Conservation (phyloP, 768 basidiomycete species). For the Ramaria rubella region DNA sequence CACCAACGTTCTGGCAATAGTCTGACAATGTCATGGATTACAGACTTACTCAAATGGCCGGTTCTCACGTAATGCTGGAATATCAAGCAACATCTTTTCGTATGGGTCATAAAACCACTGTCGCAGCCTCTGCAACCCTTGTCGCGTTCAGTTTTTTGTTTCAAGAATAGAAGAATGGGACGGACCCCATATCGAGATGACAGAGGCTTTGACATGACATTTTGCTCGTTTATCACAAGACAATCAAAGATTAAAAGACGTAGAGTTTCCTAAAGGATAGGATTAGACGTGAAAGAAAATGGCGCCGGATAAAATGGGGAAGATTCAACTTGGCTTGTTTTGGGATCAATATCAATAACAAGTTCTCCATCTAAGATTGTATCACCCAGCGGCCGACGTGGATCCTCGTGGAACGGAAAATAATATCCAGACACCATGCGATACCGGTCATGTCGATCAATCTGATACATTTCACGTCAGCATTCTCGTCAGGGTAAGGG, state of each 20-base stretch:
- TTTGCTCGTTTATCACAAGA: slow-evolving; percentile 77
- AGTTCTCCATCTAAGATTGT: slow-evolving; percentile 92
- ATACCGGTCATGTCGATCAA: slow-evolving; percentile 91
- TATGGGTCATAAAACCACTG: slow-evolving; percentile 83
- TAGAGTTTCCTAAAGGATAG: slow-evolving; percentile 57
- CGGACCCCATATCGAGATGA: slow-evolving; percentile 87
- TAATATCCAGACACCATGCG: slow-evolving; percentile 67
- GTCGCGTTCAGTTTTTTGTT: slow-evolving; percentile 1
- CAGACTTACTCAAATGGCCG: slow-evolving; percentile 81
- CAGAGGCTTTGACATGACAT: slow-evolving; percentile 77
- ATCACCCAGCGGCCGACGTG: slow-evolving; percentile 58
- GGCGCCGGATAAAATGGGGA: neutral
- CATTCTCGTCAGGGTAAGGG: neutral
- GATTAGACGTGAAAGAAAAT: neutral
- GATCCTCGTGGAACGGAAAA: slow-evolving; percentile 85
- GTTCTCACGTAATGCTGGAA: slow-evolving; percentile 54
- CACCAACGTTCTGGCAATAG: neutral
- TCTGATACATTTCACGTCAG: slow-evolving; percentile 41
- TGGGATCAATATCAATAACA: slow-evolving; percentile 81
- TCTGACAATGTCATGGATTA: neutral
- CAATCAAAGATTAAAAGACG: slow-evolving; percentile 91
- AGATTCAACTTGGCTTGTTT: slow-evolving; percentile 54
- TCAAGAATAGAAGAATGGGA: slow-evolving; percentile 11
- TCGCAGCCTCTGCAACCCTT: slow-evolving; percentile 53
- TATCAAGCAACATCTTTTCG: slow-evolving; percentile 55